Percentiles rank a stretch among this genome's conserved stretches.
These are phyloP conservation scores for Camellia granthamiana DNA, from an alignment of 148 eudicot genomes.

Conservation along the genomic window DNA sequence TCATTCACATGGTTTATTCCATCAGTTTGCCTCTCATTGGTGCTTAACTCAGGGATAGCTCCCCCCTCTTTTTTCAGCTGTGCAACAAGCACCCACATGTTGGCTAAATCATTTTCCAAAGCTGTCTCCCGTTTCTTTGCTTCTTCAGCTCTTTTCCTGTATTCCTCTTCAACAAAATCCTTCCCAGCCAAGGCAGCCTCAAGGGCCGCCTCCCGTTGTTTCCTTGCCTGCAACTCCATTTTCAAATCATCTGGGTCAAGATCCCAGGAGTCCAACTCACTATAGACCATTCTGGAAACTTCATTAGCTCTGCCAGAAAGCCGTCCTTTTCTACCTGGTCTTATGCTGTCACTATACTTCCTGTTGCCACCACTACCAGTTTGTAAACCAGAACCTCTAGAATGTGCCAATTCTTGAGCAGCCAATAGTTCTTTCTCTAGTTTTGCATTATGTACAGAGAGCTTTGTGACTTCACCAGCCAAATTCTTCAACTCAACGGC, in stretches of 20 bases:
- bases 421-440: constrained; percentile 76
- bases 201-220: constrained; percentile 70
- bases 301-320: constrained; percentile 55
- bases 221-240: constrained; percentile 80
- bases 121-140: constrained; percentile 75
- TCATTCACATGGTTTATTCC: constrained; percentile 32
- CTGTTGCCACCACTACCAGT: constrained; percentile 50
- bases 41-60: constrained; percentile 32
- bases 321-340: constrained; percentile 63
- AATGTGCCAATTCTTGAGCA: constrained; percentile 54
- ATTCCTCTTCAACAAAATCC: constrained; percentile 67
- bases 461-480: constrained; percentile 87
- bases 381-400: constrained; percentile 41
- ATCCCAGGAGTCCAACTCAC: constrained; percentile 62
- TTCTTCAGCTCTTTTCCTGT: constrained; percentile 71
- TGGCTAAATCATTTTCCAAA: constrained; percentile 91
- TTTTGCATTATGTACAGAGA: constrained; percentile 78
- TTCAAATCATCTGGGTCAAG: constrained; percentile 72
- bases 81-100: constrained; percentile 99
- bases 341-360: constrained; percentile 46
- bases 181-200: constrained; percentile 96
- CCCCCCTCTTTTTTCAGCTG: constrained; percentile 81
- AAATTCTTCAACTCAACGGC: constrained; percentile 91
- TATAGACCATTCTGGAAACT: constrained; percentile 44
- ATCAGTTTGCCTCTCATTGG: constrained; percentile 30